Percentiles rank a stretch among this genome's conserved stretches.
phyloP scores from a whole-genome alignment of 441 rosid genomes.

The Lepidium campestre region DNA sequence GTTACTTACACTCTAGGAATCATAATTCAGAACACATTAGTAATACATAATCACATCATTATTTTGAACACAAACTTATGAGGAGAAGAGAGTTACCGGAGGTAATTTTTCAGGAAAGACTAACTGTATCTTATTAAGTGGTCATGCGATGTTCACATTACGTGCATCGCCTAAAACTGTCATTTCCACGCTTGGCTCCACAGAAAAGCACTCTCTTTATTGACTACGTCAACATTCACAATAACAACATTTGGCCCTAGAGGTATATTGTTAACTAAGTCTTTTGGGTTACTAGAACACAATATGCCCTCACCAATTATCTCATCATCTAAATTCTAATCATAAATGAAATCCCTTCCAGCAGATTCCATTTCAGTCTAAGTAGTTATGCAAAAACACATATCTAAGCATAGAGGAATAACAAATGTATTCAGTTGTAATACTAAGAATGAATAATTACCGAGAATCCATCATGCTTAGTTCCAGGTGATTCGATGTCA shows the following conservation, averaged over 20 bases:
- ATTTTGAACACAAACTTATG: not conserved
- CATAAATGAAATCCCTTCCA: not conserved
- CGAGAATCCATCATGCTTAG: too few relatives aligned
- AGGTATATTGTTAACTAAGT: not conserved
- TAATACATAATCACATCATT: not conserved
- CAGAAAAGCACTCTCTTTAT: too few relatives aligned
- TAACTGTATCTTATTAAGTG: not conserved
- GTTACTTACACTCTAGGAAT: not conserved
- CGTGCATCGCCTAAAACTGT: too few relatives aligned
- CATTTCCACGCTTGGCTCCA: too few relatives aligned
- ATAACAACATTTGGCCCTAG: not conserved
- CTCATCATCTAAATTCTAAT: not conserved
- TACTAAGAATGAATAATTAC: too few relatives aligned
- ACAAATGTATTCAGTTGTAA: too few relatives aligned
- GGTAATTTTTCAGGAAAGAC: not conserved
- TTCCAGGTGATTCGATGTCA: too few relatives aligned
- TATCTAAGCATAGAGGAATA: too few relatives aligned
- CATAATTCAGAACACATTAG: not conserved
- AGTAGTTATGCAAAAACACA: not conserved
- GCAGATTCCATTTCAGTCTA: not conserved
- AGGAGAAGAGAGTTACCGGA: not conserved
- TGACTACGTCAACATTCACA: not conserved
- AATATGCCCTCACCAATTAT: not conserved
- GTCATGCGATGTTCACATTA: too few relatives aligned
- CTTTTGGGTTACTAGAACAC: not conserved